Conservation (phyloP, 768 basidiomycete genomes). For the Filobasidium wieringae region DNA sequence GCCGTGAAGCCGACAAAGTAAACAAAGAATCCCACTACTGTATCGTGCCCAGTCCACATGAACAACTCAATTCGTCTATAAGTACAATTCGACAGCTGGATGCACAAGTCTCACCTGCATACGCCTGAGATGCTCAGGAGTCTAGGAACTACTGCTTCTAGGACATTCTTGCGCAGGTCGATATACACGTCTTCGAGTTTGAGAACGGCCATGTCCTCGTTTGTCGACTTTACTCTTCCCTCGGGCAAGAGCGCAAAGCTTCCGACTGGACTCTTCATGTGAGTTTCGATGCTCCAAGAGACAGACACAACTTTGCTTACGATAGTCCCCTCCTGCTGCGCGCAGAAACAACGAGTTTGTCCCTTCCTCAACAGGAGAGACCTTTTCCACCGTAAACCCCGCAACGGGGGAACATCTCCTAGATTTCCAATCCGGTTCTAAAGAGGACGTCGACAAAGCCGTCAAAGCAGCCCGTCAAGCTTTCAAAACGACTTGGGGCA, state of each 20-base stretch:
- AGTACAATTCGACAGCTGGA: too few relatives aligned
- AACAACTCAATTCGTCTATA: too few relatives aligned
- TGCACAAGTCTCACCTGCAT: too few relatives aligned
- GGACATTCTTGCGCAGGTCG: too few relatives aligned
- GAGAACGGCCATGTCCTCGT: slow-evolving; percentile 5
- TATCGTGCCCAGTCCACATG: too few relatives aligned
- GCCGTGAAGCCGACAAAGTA: too few relatives aligned
- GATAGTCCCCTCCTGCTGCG: neutral
- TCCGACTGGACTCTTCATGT: slow-evolving; percentile 59
- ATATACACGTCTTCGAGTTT: neutral
- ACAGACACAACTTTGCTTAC: slow-evolving; percentile 12
- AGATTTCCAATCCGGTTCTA: slow-evolving; percentile 49
- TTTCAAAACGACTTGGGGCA: slow-evolving; percentile 41
- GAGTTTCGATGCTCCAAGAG: neutral
- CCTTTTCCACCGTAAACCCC: slow-evolving; percentile 40
- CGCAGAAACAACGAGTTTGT: neutral
- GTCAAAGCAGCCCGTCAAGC: slow-evolving; percentile 44
- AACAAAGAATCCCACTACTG: too few relatives aligned
- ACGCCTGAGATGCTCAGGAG: too few relatives aligned
- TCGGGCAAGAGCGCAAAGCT: slow-evolving; percentile 25
- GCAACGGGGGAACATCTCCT: slow-evolving; percentile 49
- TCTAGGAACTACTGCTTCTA: too few relatives aligned
- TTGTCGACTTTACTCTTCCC: slow-evolving; percentile 7
- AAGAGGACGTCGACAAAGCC: slow-evolving; percentile 64
- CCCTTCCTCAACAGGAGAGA: slow-evolving; percentile 14